These are phyloP conservation scores for Lyophyllum semitale DNA, from an alignment of 768 basidiomycete species.

Conservation along the genomic window DNA sequence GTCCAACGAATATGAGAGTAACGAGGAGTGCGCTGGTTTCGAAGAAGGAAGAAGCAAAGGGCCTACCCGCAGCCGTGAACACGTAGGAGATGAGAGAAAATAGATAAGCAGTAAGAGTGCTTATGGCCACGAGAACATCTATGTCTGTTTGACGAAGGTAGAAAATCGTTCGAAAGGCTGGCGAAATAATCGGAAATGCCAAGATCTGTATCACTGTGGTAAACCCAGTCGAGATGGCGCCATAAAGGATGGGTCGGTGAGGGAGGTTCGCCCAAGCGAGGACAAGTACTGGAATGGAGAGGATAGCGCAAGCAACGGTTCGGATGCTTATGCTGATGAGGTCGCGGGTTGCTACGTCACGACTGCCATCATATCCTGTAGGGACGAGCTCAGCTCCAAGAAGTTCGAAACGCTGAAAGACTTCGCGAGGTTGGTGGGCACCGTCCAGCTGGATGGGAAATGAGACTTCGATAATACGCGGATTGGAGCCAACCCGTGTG, in stretches of 20 bases:
- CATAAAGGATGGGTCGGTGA: conserved; percentile 31
- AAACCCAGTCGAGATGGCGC: conserved; percentile 36
- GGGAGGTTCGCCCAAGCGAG: conserved; percentile 37
- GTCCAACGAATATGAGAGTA: conserved; percentile 42
- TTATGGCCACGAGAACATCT: conserved; percentile 38
- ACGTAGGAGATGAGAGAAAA: conserved; percentile 42
- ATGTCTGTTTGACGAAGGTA: conserved; percentile 38
- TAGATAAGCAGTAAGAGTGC: conserved; percentile 39
- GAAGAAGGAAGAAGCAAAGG: conserved; percentile 33
- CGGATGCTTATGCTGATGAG: conserved; percentile 29
- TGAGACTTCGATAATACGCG: conserved; percentile 12
- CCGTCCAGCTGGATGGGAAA: conserved; percentile 1
- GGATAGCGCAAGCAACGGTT: conserved; percentile 28
- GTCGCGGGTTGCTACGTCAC: conserved; percentile 29
- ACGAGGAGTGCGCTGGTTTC: conserved; percentile 44
- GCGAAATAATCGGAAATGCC: conserved; percentile 37
- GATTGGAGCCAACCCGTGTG: conserved; percentile 8
- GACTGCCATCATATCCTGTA: conserved; percentile 14
- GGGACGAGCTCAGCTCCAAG: conserved; percentile 15
- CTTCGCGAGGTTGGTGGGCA: conserved; percentile 27
- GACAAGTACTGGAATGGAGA: conserved; percentile 42
- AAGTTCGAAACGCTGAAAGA: conserved; percentile 26
- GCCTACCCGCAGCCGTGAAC: conserved; percentile 25
- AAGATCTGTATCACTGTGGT: conserved; percentile 39
- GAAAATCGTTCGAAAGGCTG: conserved; percentile 34